A percentile compares a stretch with the other conserved stretches of the same genome.
These are phyloP conservation scores for Tardiomyces digboiensis DNA, from an alignment of 1,139 yeast genomes.

Conservation along the genomic window DNA sequence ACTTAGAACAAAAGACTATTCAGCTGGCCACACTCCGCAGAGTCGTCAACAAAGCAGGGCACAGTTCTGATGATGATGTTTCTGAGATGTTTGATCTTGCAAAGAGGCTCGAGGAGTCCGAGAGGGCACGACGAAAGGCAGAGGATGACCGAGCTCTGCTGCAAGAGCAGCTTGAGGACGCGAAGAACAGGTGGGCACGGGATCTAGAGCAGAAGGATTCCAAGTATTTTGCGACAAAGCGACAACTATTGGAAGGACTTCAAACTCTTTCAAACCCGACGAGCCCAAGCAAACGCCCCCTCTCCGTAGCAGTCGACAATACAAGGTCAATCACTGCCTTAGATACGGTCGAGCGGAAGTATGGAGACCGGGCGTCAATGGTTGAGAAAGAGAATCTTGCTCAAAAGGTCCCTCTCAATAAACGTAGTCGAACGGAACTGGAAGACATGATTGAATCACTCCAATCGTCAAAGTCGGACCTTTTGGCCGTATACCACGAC, in stretches of 20 bases:
- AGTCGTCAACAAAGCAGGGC: constrained; percentile 10
- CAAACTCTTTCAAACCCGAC: constrained; percentile 3
- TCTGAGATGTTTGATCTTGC: constrained; percentile 16
- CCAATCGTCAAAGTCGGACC: constrained; percentile 30
- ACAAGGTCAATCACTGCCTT: background rate
- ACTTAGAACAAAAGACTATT: constrained; percentile 17
- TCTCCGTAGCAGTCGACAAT: constrained; percentile 2
- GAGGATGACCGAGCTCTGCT: constrained; percentile 21
- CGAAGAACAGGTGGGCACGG: constrained; percentile 19
- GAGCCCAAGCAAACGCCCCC: constrained; percentile 13
- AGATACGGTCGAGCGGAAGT: constrained; percentile 10
- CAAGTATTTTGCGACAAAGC: constrained; percentile 15
- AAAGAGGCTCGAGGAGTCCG: constrained; percentile 19
- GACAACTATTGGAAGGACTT: constrained; percentile 18
- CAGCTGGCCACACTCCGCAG: constrained; percentile 21
- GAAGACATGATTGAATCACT: background rate
- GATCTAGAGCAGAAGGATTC: constrained; percentile 19
- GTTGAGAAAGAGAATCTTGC: background rate
- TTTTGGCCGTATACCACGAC: constrained; percentile 46
- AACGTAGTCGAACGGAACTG: background rate
- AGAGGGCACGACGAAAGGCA: constrained; percentile 18
- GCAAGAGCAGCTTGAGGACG: constrained; percentile 22
- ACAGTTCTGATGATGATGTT: background rate
- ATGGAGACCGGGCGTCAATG: constrained; percentile 1
- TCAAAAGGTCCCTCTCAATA: background rate